These are phyloP conservation scores for Lyophyllum shimeji DNA, from an alignment of 768 basidiomycete genomes.

Conservation along the genomic window DNA sequence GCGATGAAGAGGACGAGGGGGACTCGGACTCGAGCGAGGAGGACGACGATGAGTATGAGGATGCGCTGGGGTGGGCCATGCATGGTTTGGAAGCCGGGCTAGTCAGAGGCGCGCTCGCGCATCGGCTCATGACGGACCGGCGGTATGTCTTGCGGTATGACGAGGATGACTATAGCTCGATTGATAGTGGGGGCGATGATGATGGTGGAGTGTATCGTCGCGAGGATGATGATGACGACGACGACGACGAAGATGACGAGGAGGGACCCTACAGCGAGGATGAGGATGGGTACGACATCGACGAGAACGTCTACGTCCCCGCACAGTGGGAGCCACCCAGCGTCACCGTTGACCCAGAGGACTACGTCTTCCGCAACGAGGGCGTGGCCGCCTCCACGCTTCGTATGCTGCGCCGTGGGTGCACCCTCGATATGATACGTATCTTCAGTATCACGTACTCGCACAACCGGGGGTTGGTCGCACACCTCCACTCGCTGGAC, in stretches of 20 bases:
- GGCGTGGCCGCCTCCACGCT: constrained; percentile 17
- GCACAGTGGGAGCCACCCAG: constrained; percentile 63
- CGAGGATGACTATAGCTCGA: constrained; percentile 2
- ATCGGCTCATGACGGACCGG: background rate
- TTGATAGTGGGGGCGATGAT: background rate
- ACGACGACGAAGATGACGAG: constrained; percentile 27
- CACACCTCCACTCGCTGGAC: constrained; percentile 36
- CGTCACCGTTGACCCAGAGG: constrained; percentile 25
- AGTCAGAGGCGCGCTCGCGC: background rate
- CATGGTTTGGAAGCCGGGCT: constrained; percentile 8
- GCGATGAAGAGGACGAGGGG: constrained; percentile 25
- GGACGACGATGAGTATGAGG: constrained; percentile 22
- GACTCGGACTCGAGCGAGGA: constrained; percentile 23
- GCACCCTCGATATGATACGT: constrained; percentile 56
- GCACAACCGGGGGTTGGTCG: constrained; percentile 54
- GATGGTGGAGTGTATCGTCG: too few relatives aligned
- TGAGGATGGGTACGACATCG: constrained; percentile 13
- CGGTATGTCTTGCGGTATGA: background rate
- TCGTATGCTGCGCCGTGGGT: constrained; percentile 57
- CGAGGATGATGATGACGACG: constrained; percentile 25
- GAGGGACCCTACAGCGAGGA: constrained; percentile 15
- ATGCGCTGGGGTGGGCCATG: constrained; percentile 29
- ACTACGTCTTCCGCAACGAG: constrained; percentile 25
- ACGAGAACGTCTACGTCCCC: constrained; percentile 32
- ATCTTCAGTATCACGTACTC: constrained; percentile 54